Evolutionary conservation across 805 yeast genomes (phyloP), one percentile per base, ranked within the genome.

Genomic region (Priceomyces carsonii): DNA sequence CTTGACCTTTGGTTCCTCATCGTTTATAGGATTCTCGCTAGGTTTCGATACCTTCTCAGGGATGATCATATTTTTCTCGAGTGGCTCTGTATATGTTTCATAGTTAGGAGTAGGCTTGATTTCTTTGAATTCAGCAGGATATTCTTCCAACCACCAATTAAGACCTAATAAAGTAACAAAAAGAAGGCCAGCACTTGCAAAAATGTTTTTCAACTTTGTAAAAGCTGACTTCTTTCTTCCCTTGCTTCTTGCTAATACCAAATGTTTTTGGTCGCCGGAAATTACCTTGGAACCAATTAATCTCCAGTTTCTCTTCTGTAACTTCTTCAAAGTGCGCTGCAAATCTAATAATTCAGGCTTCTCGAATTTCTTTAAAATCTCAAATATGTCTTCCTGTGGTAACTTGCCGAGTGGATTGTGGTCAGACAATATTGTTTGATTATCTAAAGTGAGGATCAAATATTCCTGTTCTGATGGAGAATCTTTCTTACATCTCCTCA

Each of bases 301-400:
- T 36, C 57, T 65, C 84, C 83, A 82, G 8, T 66, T 66, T 15
- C 55, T 51, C 16, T 52, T 57, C 35, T 76, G 74, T 27, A 79
- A 58, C 39, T 56, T 65, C 31, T 61, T 65, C 6, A 80, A 56
- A 6, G 48, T 39, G 13, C 59, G 57, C 30, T 66, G 51, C 18
- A 63, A 61, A 10, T 43, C 32, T 16, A 57, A 63, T 27, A 71
- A 59, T 8, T 68, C 64, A 1, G 38, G 24, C 21, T 69, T 65
- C 5, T 50, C 38, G 29, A 77, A 51, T 8, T 55, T 57, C 17
- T 58, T 57, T 31, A 74, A 59, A 18, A 72, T 53, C 4, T 63
- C 49, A 26, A 73, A 61, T 35, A 73, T 50, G 39, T 73, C 78
- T 25, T 71, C 69, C 3, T 61, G 45, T 1, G 57, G 60, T n/a